phyloP scores from a whole-genome alignment of 2,329 filamentous ascomycete genomes.

The Neocucurbitaria cava region DNA sequence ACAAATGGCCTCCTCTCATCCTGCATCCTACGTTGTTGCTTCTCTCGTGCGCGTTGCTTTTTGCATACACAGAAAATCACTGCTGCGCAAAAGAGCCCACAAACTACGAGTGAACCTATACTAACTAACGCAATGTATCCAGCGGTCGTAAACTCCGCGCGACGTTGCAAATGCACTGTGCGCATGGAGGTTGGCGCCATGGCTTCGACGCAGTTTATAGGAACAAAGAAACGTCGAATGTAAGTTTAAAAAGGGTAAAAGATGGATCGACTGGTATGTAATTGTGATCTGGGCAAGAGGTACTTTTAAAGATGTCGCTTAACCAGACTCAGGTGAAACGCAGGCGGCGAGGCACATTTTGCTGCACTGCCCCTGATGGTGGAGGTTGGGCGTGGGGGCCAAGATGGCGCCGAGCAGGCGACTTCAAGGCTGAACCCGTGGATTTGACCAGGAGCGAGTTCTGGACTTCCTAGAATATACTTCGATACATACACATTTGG shows the following conservation, averaged over 20 bases:
- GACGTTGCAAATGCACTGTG: conserved; percentile 6
- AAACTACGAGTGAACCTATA: conserved; percentile 1
- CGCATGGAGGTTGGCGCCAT: conserved; percentile 11
- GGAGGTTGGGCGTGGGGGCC: conserved; percentile 10
- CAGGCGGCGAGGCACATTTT: background rate
- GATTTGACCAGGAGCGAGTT: no score
- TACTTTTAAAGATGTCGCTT: background rate
- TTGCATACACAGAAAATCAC: conserved; percentile 12
- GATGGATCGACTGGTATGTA: background rate
- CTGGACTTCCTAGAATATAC: no score
- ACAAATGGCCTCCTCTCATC: conserved; percentile 10
- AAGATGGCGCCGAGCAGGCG: background rate
- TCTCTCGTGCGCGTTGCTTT: conserved; percentile 14
- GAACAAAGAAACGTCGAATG: background rate
- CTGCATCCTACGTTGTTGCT: conserved; percentile 11
- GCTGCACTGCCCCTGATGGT: conserved; percentile 1
- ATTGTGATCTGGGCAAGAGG: background rate
- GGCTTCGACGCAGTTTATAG: background rate
- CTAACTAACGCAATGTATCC: conserved; percentile 2
- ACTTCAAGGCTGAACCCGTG: background rate
- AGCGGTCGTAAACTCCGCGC: conserved; percentile 2
- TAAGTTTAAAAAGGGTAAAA: background rate
- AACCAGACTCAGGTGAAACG: background rate
- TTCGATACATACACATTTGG: no score
- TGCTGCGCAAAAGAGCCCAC: conserved; percentile 7